Base-by-base conservation (phyloP, 192 early-diverging fungal genomes). In the Backusella tarrabulga region DNA sequence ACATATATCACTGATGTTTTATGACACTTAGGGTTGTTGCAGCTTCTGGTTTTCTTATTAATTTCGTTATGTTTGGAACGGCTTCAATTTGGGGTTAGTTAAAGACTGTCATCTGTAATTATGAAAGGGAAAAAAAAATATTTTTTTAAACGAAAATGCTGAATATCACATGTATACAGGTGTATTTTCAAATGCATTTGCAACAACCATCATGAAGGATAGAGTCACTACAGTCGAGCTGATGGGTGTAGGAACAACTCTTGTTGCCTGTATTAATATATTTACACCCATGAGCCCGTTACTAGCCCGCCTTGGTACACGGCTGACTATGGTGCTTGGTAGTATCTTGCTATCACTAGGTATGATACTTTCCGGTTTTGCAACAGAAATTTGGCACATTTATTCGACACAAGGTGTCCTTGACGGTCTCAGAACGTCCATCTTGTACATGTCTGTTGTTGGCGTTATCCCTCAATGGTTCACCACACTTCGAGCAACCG, bases 331-430 rank as follows among this genome's bases (percentile, higher is more conserved):
- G 56, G 15, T 42, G 4, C 29, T 76, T 56, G 79, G 79, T 32
- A 76, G 63, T 14, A 14, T 76, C 23, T 26, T 72, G 12, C 6
- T 76, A 8, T 76, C 75, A 5, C 63, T 77, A 6, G 74, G 79
- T 60, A 32, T 80, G 8, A 70, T 74, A 2, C 68, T 80, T 14
- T 35, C 79, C 38, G 44, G 75, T 12, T 76, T 77, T 11, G 67
- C 60, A 36, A 66, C 29, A 35, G 41, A 91, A 85, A 84, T 87
- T 15, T 90, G 89, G 89, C 90, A 90, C 41, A 60, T 91, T 26
- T 80, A 89, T 36, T 75, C 90, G 21, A 87, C 87, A 9, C 88
- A 91, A 79, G 90, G 90, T 3, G 79, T 90, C 34, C 73, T 91
- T 11, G 86, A 79, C 44, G 90, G 88, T 12, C 17, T 89, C 34